These are phyloP conservation scores for Zea mays DNA, from an alignment of 176 grass and related monocot genomes.

Conservation along the genomic window Zm-B73-REFERENCE-NAM-5.0 NC_050100.1:25227001-25227500, in stretches of 20 bases:
- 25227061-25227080: neutral
- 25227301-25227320: conserved; percentile 26
- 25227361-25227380: conserved; percentile 45
- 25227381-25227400: conserved; percentile 42
- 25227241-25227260: conserved; percentile 33
- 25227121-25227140: neutral
- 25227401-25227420: neutral
- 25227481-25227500: conserved; percentile 10
- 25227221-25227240: conserved; percentile 8
- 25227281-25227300: conserved; percentile 38
- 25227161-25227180: neutral
- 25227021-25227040: conserved; percentile 21
- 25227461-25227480: conserved; percentile 21
- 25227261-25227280: conserved; percentile 20
- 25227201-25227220: conserved; percentile 37
- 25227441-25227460: neutral
- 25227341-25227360: neutral
- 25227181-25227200: conserved; percentile 17
- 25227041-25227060: neutral
- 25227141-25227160: conserved; percentile 44
- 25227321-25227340: neutral
- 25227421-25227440: neutral
- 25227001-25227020: neutral
- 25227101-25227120: conserved; percentile 22
- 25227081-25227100: conserved; percentile 7